Base-by-base conservation (phyloP, 805 yeast species). In the Ogataea corticis region DNA sequence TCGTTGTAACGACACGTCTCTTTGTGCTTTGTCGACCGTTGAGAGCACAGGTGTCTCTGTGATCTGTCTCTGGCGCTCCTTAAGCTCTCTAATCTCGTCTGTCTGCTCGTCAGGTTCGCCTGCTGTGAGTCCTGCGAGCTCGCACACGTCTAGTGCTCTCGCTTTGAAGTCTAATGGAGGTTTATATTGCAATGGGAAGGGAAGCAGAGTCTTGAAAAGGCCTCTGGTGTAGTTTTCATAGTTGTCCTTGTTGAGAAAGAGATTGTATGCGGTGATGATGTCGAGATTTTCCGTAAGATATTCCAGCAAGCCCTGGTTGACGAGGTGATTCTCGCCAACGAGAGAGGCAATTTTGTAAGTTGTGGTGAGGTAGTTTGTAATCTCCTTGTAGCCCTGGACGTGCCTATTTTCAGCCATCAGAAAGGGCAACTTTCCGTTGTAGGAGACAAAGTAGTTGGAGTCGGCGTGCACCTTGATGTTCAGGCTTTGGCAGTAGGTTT, bases 151-250 rank as follows among this genome's bases (percentile, higher is more conserved):
- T 28, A 58, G 40, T 1, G 74, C 74, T 4, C 45, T 42, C 0
- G 56, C 38, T 53, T 71, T 72, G 45, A 71, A 69, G 33, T 65
- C 67, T 31, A 79, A 51, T 1, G 91, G 90, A 17, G 83, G 80
- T 49, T 77, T 78, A 59, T 84, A 85, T 76, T 84, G 87, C 77
- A 83, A 74, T 9, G 91, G 92, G 66, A 85, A 85, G 6, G 87
- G 84, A 15, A 84, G 62, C 45, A 78, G 73, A 3, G 67, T 54
- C 35, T 71, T 67, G 58, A 83, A 83, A 14, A 75, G 55, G 17
- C 75, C 75, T 49, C 87, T 70, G 3, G 89, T 77, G 53, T 73
- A 82, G 11, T 68, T 60, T 47, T 79, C 85, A 61, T 83, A 85
- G 59, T 85, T 85, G 14, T 62, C 65, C 21, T 73, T 70, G 54